These are phyloP conservation scores for Berkeleyomyces rouxiae DNA, from an alignment of 2,329 filamentous ascomycete species.

Conservation along the genomic window DNA sequence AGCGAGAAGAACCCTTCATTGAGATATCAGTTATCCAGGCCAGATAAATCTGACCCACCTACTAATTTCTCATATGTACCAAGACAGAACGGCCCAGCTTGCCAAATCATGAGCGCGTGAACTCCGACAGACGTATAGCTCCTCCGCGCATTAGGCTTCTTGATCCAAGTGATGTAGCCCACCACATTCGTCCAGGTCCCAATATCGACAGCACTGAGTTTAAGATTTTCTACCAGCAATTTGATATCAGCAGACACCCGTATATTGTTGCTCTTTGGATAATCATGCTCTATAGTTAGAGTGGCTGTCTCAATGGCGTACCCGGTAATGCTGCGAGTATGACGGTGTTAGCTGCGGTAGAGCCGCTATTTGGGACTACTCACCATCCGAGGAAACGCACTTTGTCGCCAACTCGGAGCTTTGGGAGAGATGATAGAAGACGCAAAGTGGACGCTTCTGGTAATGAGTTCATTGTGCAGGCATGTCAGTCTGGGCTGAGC, in stretches of 20 bases:
- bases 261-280: constrained; percentile 31
- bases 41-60: background rate
- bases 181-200: constrained; percentile 86
- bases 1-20: background rate
- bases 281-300: constrained; percentile 52
- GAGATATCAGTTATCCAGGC: background rate
- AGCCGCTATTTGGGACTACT: constrained; percentile 19
- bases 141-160: background rate
- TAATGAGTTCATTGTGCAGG: constrained; percentile 30
- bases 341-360: constrained; percentile 16
- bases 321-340: constrained; percentile 23
- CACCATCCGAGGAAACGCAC: constrained; percentile 88
- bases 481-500: background rate
- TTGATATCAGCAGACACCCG: constrained; percentile 51
- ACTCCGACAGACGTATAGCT: constrained; percentile 26
- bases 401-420: constrained; percentile 46
- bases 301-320: constrained; percentile 39
- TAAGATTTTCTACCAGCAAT: constrained; percentile 50
- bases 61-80: constrained; percentile 47
- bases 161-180: constrained; percentile 46
- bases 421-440: constrained; percentile 44
- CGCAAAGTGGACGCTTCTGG: constrained; percentile 49
- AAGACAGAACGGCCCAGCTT: constrained; percentile 55
- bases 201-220: constrained; percentile 43
- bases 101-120: constrained; percentile 65